Percentiles rank a stretch among this genome's conserved stretches.
Evolutionary conservation across 805 yeast species (phyloP).

Genomic region (Torulaspora indica): DNA sequence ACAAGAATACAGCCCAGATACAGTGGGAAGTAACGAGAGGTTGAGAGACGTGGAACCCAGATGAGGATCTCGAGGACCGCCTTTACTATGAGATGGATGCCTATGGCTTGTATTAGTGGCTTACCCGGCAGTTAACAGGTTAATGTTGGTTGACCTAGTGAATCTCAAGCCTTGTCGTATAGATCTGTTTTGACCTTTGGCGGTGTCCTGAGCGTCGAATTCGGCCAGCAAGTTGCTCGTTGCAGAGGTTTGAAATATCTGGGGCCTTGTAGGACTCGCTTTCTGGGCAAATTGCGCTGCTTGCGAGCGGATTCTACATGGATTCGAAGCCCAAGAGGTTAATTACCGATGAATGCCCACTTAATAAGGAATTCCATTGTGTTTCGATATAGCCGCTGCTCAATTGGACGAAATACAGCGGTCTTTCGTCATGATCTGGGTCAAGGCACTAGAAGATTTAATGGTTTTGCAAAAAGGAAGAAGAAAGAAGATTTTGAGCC

Average conservation of each 20-base stretch:
- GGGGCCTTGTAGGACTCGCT: not conserved
- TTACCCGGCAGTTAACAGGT: not conserved
- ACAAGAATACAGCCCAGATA: too few species aligned
- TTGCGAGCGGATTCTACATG: not conserved
- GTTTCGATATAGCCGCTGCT: conserved; percentile 1
- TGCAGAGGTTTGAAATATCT: not conserved
- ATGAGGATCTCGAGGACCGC: too few species aligned
- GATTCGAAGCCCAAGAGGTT: not conserved
- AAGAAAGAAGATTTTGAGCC: conserved; percentile 7
- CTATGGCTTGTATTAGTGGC: not conserved
- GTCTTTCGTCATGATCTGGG: not conserved
- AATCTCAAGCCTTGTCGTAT: not conserved
- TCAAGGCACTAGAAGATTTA: not conserved
- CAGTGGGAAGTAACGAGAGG: too few species aligned
- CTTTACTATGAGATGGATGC: too few species aligned
- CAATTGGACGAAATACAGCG: not conserved
- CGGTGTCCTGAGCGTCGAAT: not conserved
- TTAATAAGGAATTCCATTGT: conserved; percentile 1
- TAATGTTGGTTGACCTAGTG: not conserved
- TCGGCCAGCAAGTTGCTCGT: not conserved
- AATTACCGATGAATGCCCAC: not conserved
- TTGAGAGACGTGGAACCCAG: too few species aligned
- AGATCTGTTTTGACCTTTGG: not conserved
- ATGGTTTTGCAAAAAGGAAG: conserved; percentile 1
- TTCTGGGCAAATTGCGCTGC: not conserved